Evolutionary conservation across 2,329 filamentous ascomycete species (phyloP).

Genomic region (Talaromyces sp.): DNA sequence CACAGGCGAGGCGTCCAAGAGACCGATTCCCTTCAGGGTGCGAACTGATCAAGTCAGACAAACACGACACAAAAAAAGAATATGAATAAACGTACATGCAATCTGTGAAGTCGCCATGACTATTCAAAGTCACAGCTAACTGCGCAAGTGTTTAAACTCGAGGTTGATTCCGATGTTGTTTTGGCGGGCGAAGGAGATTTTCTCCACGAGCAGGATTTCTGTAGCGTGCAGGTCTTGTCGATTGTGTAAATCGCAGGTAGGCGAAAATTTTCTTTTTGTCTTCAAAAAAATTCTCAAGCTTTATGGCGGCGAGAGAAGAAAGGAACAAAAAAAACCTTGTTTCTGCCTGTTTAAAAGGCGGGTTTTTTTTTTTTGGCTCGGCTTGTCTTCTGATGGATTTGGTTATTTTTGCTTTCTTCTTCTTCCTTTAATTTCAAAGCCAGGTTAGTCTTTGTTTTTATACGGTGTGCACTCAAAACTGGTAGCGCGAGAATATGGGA

Average conservation of each 20-base stretch:
- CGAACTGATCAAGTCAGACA: conserved; percentile 51
- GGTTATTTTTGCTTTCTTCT: background rate
- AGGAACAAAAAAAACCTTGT: background rate
- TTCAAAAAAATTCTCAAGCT: background rate
- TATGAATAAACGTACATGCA: conserved; percentile 58
- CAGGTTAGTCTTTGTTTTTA: background rate
- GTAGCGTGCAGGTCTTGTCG: background rate
- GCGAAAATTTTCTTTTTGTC: background rate
- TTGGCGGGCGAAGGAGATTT: background rate
- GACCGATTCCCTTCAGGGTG: conserved; percentile 91
- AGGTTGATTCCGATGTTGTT: background rate
- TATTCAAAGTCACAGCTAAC: conserved; percentile 74
- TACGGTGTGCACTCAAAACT: background rate
- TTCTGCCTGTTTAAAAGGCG: background rate
- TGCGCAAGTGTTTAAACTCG: background rate
- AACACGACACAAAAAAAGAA: background rate
- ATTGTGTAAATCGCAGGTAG: background rate
- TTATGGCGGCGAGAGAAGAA: background rate
- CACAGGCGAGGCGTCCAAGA: conserved; percentile 83
- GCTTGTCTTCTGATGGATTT: background rate
- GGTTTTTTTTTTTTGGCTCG: background rate
- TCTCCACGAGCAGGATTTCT: background rate
- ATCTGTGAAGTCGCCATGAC: conserved; percentile 94
- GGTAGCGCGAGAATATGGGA: background rate
- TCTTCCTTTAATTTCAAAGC: background rate